These are phyloP conservation scores for Colletotrichum limetticola DNA, from an alignment of 2,329 filamentous ascomycete species.

Conservation along the genomic window DNA sequence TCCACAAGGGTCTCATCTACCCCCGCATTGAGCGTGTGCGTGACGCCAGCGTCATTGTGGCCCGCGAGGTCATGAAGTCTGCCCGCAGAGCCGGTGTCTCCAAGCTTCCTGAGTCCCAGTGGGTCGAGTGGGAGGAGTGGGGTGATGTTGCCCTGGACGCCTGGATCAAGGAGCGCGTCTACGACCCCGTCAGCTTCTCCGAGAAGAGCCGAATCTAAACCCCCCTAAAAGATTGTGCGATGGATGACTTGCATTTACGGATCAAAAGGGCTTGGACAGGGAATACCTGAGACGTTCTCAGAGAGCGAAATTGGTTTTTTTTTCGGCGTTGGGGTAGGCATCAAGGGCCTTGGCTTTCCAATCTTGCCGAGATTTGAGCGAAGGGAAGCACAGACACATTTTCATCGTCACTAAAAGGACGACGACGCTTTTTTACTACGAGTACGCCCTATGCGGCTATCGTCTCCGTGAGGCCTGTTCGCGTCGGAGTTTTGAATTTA, in stretches of 20 bases:
- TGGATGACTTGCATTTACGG: slow-evolving; percentile 31
- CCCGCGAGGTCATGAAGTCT: slow-evolving; percentile 92
- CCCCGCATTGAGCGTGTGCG: slow-evolving; percentile 91
- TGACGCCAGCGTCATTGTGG: slow-evolving; percentile 87
- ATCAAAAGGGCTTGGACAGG: slow-evolving; percentile 19
- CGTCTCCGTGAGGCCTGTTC: slow-evolving; percentile 19
- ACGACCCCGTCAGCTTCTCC: slow-evolving; percentile 63
- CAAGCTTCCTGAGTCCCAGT: slow-evolving; percentile 72
- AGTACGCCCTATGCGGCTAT: slow-evolving; percentile 18
- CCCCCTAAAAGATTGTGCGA: not conserved
- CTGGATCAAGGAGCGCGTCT: slow-evolving; percentile 70
- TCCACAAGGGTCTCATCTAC: slow-evolving; percentile 87
- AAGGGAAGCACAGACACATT: slow-evolving; percentile 18
- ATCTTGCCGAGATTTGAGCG: slow-evolving; percentile 24
- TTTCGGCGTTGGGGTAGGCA: slow-evolving; percentile 33
- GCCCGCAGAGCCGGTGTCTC: slow-evolving; percentile 86
- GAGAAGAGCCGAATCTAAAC: slow-evolving; percentile 40
- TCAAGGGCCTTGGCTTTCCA: slow-evolving; percentile 24
- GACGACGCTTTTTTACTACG: slow-evolving; percentile 21
- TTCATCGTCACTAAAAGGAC: slow-evolving; percentile 24
- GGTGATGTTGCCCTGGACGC: slow-evolving; percentile 70
- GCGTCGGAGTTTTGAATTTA: slow-evolving; percentile 25
- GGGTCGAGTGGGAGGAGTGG: slow-evolving; percentile 80
- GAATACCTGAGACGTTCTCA: slow-evolving; percentile 31
- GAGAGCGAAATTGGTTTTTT: slow-evolving; percentile 20